Percentiles rank a stretch among this genome's conserved stretches.
phyloP scores from a whole-genome alignment of 2,329 filamentous ascomycete species.

The Fusarium bactridioides region DNA sequence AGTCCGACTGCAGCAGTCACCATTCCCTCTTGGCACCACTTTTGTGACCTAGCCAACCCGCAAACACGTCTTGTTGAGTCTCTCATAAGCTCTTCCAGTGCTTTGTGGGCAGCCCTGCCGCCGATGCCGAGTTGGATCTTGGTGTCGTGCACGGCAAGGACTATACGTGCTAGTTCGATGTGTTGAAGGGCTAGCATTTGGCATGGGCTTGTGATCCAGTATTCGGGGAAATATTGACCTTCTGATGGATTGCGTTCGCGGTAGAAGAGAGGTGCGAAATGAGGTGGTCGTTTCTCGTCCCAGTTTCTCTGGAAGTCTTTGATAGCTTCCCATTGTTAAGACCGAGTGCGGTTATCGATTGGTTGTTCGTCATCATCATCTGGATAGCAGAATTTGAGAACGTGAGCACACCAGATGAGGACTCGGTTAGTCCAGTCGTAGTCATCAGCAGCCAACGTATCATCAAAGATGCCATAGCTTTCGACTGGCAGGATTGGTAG shows the following conservation, averaged over 20 bases:
- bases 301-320: background rate
- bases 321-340: background rate
- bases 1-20: conserved; percentile 17
- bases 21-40: conserved; percentile 11
- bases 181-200: conserved; percentile 26
- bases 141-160: conserved; percentile 23
- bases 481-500: rapidly evolving
- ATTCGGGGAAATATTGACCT: conserved; percentile 7
- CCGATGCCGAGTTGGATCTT: conserved; percentile 22
- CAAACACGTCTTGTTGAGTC: conserved; percentile 15
- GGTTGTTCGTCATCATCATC: rapidly evolving
- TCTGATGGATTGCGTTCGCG: conserved; percentile 3
- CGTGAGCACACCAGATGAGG: background rate
- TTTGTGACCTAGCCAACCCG: conserved; percentile 3
- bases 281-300: background rate
- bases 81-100: conserved; percentile 10
- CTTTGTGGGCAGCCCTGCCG: conserved; percentile 16
- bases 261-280: conserved; percentile 17
- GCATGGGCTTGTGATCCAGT: conserved; percentile 16
- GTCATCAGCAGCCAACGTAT: background rate
- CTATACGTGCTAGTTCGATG: conserved; percentile 18
- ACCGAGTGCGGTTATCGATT: background rate
- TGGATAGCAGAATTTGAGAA: background rate
- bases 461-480: background rate
- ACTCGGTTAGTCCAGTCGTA: background rate